Base-by-base conservation (phyloP, 2,329 filamentous ascomycete species). In the Metarhizium brunneum region DNA sequence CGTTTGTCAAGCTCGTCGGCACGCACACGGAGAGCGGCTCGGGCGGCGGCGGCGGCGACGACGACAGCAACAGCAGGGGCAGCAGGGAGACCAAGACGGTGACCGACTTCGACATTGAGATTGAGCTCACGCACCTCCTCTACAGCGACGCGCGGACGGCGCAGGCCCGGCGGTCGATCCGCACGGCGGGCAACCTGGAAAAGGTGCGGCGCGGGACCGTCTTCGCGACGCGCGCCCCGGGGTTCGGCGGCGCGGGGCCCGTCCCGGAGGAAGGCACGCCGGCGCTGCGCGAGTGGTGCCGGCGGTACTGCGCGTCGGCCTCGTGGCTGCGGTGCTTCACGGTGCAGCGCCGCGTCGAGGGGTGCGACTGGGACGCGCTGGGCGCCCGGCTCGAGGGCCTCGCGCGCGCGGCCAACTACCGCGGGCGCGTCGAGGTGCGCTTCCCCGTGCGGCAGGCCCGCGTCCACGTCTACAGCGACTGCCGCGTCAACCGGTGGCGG, bases 351-450 rank as follows among this genome's bases (percentile, higher is more conserved):
- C 69, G 69, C 36, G 73, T 90, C 51, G 67, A 74, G 0, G 86
- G 86, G 25, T 80, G 88, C 66, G 81, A 90, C 64, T 74, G 78
- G 55, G 73, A 74, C 1, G 67, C 70, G 48, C 68, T 90, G 20
- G 71, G 74, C 47, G 64, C 70, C 16, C 73, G 79, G 6, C 68
- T 90, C 20, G 73, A 77, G 56, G 70, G 66, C n/a, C 68, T 88
- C 2, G 78, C 90, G 18, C 75, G 79, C 36, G 72, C 75, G 18
- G 88, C 86, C 4, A 83, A 85, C 65, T 92, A 91, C 71, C 79
- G 80, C 30, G 87, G 87, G 6, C 70, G 76, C 54, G 67, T 87
- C 25, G 59, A 68, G 16, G 75, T 91, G 53, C 69, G 72, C 0
- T 86, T 90, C 62, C 83, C 83, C 0, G 72, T 80, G 11, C 76